phyloP scores from a whole-genome alignment of 495 filamentous ascomycete genomes.

The Penicillium desertorum region DNA sequence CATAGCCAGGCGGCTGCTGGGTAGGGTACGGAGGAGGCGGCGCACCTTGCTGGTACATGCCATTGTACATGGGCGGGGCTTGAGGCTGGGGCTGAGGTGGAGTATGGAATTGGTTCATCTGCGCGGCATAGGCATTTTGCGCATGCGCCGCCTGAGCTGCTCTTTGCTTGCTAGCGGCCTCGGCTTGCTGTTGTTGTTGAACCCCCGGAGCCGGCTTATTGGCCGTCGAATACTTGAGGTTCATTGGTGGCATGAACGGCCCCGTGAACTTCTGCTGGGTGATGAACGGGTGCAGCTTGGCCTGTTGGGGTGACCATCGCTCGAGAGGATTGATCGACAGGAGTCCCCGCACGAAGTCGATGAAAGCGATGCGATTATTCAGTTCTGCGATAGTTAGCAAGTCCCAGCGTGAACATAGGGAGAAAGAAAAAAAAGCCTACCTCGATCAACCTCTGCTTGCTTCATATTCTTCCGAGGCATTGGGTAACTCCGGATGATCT shows the following conservation, averaged over 20 bases:
- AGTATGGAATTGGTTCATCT: conserved; percentile 57
- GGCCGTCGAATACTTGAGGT: conserved; percentile 77
- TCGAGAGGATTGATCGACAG: conserved; percentile 95
- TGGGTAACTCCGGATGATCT: conserved; percentile 95
- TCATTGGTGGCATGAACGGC: conserved; percentile 97
- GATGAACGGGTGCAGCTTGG: conserved; percentile 97
- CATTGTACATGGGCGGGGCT: conserved; percentile 70
- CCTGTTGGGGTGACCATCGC: conserved; percentile 96
- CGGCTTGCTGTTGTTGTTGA: conserved; percentile 93
- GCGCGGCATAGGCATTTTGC: conserved; percentile 56
- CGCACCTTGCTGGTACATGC: conserved; percentile 72
- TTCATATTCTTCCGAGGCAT: conserved; percentile 99
- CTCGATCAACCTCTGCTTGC: conserved; percentile 91
- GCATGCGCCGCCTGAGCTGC: conserved; percentile 64
- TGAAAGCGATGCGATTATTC: conserved; percentile 97
- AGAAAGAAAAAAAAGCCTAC: conserved; percentile 51
- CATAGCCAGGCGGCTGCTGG: conserved; percentile 64
- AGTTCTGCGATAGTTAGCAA: conserved; percentile 66
- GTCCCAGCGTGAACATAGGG: neutral
- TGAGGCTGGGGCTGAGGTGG: conserved; percentile 48
- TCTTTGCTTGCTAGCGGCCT: conserved; percentile 85
- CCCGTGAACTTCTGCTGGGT: conserved; percentile 97
- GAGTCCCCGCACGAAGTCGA: conserved; percentile 96
- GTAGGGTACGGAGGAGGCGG: conserved; percentile 85
- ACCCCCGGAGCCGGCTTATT: conserved; percentile 93